Evolutionary conservation across 768 basidiomycete species (phyloP), one percentile per base, ranked within the genome.

Genomic region (Tylopilus intermedius): DNA sequence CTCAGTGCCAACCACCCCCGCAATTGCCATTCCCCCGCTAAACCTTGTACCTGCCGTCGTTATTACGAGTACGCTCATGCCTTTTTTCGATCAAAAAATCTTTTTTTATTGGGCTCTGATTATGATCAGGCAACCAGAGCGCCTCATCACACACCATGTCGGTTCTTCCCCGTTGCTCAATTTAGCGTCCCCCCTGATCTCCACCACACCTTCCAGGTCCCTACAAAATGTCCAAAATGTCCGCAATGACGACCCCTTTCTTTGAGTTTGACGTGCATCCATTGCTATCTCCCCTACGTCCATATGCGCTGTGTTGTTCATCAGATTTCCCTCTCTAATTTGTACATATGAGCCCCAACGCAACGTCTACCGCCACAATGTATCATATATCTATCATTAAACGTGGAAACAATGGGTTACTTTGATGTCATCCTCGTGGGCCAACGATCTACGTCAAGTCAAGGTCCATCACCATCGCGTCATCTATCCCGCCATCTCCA

Each of bases 401-500:
- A 33, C 47, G 40, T 30, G 38, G 38, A 45, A 47, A 29, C 11
- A 0, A 11, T 22, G 9, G 14, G 5, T 30, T 29, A 14, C 37
- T 44, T 8, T 8, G 26, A 49, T 21, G 11, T 42, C 47, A 24
- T 21, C 26, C 8, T 24, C 27, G 26, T 43, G 42, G 30, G 30
- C 30, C 30, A 6, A 30, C 30, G 7, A 30, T 30, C 9, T 30
- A 14, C 3, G 27, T 18, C 32, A 50, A 54, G 33, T 50, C 65
- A 48, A 76, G 43, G 66, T 84, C 81, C 60, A 80, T 75, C 33
- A 88, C 59, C 71, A 81, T 77, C 45, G 71, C 74, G 59, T 89
- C 84, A 24, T 78, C 76, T 51, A 90, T 76, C 11, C 83, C 88
- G 3, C 82, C 85, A 57, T 86, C 82, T 7, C 70, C 76, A 59